Evolutionary conservation across 768 basidiomycete genomes (phyloP), one percentile per base, ranked within the genome.

Genomic region (Tylopilus rubrobrunneus): DNA sequence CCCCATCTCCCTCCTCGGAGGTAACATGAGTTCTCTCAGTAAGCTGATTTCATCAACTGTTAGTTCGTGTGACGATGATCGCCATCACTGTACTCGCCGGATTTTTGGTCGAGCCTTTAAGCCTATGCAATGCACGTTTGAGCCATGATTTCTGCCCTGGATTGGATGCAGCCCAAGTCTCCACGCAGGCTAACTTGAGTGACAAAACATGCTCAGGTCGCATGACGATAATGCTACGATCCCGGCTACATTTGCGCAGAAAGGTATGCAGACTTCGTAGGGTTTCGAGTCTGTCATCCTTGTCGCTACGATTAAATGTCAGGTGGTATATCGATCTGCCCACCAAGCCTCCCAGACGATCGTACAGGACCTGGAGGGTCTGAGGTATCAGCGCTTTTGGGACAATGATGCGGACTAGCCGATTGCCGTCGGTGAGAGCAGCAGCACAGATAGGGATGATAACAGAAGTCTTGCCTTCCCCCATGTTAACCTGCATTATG

Each of bases 141-240:
- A 34, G 12, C 11, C 33, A 12, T 34, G 11, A 11, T 1, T 12
- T 11, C 12, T 2, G 33, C 12, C 9, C 11, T 12, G 11, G 11
- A 34, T 34, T 34, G 25, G 25, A 25, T 31, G 8, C 31, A 31
- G 11, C 7, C 33, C 33, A 12, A 36, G 29, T 64, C 52, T 82
- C 75, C 29, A 80, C 62, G 3, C 69, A 70, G 71, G 77, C 74
- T 19, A 82, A 67, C 55, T 72, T 71, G 53, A 78, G 76, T 0
- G 81, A 82, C 5, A 83, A 68, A 7, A 79, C 64, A 23, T 83
- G 78, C 40, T 83, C 81, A 0, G 81, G 82, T 41, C 83, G 82
- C 10, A 70, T 55, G 1, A 83, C 66, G 10, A 81, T 61, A n/a
- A 83, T n/a, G n/a, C n/a, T n/a, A n/a, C n/a, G n/a, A n/a, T n/a